Base-by-base conservation (phyloP, 2,329 filamentous ascomycete genomes). In the Monosporascus sp. region DNA sequence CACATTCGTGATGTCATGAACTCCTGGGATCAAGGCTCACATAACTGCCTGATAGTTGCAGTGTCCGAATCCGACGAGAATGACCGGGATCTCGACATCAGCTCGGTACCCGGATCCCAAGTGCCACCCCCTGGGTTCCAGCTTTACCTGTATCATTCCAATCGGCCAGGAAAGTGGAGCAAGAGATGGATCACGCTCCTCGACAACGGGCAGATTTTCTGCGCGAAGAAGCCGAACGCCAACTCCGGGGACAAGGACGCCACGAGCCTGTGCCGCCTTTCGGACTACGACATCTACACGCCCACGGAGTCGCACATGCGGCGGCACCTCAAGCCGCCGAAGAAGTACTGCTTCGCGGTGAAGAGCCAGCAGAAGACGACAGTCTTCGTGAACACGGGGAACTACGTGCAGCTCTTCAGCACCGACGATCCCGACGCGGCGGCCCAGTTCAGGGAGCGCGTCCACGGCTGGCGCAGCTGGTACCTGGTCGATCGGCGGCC, bases 371-470 rank as follows among this genome's bases (percentile, higher is more conserved):
- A 96, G 66, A 96, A 93, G 70, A 87, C 87, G 0, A 85, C 82
- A 54, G 85, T 96, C 64, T 97, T 97, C 64, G 74, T 91, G 51
- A 86, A 87, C 51, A 88, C 86, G 3, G 85, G 89, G 50, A 93
- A 93, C 61, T 97, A 91, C 65, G 88, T 96, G 3, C 93, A 97
- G 66, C 96, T 93, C 71, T 96, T 97, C 72, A 87, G 84, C 54
- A 90, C 88, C 2, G 89, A 90, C 45, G 89, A 97, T 62, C 74
- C 79, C 5, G 68, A 74, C 1, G 70, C 85, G 1, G 89, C 89
- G 1, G 78, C 80, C n/a, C 73, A 75, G 16, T 96, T 93, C 72
- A 85, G 88, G 63, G 76, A 80, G 17, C 78, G 80, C 24, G 78
- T 96, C 1, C 91, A 96, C 57, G 74, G 74, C 40, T 97, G 92